phyloP scores from a whole-genome alignment of 371 early-diverging fungal species.

The Coemansia sp. region DNA sequence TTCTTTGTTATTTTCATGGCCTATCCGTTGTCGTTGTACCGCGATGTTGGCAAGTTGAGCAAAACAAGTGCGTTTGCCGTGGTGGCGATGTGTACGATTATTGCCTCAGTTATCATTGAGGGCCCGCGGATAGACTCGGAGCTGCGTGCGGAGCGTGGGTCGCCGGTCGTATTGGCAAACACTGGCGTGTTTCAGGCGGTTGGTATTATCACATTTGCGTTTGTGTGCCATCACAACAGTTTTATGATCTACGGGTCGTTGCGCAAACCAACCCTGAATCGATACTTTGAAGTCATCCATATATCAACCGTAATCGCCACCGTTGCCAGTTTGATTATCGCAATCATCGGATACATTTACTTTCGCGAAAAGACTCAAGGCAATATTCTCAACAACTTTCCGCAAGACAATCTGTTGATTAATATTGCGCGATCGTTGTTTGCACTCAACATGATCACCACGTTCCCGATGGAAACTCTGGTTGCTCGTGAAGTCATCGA shows the following conservation, averaged over 20 bases:
- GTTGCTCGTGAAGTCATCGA: constrained; percentile 74
- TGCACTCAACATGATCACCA: constrained; percentile 82
- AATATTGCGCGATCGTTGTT: constrained; percentile 78
- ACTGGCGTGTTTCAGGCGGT: constrained; percentile 71
- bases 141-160: constrained; percentile 57
- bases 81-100: constrained; percentile 71
- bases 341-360: constrained; percentile 63
- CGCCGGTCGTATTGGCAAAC: constrained; percentile 50
- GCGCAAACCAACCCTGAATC: constrained; percentile 70
- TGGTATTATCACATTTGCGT: constrained; percentile 83
- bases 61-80: constrained; percentile 78
- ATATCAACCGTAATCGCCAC: constrained; percentile 69
- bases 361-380: constrained; percentile 77
- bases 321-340: constrained; percentile 65
- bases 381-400: constrained; percentile 80
- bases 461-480: constrained; percentile 73
- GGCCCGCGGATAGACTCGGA: constrained; percentile 62
- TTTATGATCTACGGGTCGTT: constrained; percentile 78
- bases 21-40: constrained; percentile 73
- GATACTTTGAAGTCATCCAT: constrained; percentile 72
- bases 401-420: constrained; percentile 67
- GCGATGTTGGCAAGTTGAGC: constrained; percentile 79
- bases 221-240: constrained; percentile 84
- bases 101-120: constrained; percentile 68
- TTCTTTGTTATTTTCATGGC: constrained; percentile 69